Conservation (phyloP, 73 alveolate genomes). For the Symbiodinium natans region DNA sequence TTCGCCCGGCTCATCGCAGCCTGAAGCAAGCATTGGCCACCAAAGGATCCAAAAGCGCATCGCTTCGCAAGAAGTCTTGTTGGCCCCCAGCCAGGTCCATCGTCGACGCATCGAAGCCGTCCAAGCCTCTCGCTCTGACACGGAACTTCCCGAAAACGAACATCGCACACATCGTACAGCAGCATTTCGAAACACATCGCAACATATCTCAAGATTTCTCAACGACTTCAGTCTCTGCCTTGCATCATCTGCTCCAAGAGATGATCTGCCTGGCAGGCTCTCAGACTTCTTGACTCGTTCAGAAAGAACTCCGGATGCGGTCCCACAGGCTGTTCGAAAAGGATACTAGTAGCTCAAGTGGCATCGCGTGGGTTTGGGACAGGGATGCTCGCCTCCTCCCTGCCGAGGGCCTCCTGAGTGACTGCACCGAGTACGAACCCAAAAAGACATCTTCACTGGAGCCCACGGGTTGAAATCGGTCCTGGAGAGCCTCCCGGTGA, state of each 20-base stretch:
- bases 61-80: not conserved
- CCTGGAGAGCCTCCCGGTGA: slow-evolving; percentile 72
- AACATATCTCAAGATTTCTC: too few species aligned
- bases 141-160: too few species aligned
- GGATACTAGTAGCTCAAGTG: not conserved
- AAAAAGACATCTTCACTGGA: not conserved
- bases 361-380: not conserved
- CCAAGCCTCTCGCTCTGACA: not conserved
- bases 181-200: too few species aligned
- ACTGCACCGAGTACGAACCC: not conserved
- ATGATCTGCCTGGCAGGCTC: slow-evolving; percentile 18
- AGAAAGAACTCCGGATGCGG: not conserved
- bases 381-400: slow-evolving; percentile 25
- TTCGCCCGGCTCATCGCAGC: slow-evolving; percentile 52
- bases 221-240: not conserved
- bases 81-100: slow-evolving; percentile 35
- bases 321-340: not conserved
- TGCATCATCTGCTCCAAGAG: slow-evolving; percentile 45
- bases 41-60: not conserved
- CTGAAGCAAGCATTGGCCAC: not conserved
- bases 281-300: not conserved
- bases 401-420: slow-evolving; percentile 52
- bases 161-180: too few species aligned
- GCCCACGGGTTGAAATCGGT: not conserved
- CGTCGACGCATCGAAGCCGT: slow-evolving; percentile 31